Evolutionary conservation across 768 basidiomycete genomes (phyloP).

Genomic region (Lentinula sp.): DNA sequence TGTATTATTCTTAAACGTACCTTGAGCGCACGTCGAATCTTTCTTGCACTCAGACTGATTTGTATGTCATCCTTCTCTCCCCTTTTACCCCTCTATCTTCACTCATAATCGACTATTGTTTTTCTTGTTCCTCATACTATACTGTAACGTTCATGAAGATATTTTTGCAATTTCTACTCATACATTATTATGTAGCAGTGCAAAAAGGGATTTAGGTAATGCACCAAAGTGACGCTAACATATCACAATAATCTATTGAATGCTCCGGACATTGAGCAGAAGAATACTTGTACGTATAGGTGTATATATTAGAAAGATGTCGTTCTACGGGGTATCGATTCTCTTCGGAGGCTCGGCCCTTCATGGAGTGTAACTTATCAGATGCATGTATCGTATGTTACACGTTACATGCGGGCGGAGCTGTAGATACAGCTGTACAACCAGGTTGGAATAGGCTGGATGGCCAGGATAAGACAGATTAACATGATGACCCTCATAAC

Average conservation of each 20-base stretch:
- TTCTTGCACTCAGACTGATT: neutral
- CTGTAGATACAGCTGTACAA: neutral
- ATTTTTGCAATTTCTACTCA: neutral
- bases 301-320: no score
- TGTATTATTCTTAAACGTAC: neutral
- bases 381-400: neutral
- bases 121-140: neutral
- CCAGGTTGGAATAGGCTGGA: slow-evolving; percentile 1
- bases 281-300: neutral
- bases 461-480: slow-evolving; percentile 2
- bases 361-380: neutral
- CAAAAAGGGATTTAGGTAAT: neutral
- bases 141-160: neutral
- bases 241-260: neutral
- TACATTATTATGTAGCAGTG: neutral
- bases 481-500: neutral
- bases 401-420: neutral
- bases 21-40: neutral
- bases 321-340: neutral
- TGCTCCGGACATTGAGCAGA: neutral
- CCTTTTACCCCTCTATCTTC: neutral
- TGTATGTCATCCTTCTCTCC: neutral
- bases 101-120: neutral
- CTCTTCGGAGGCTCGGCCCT: neutral
- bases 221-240: neutral